A percentile compares a stretch with the other conserved stretches of the same genome.
phyloP scores from a whole-genome alignment of 345 rosid species.

The Sonneratia caseolaris region DNA sequence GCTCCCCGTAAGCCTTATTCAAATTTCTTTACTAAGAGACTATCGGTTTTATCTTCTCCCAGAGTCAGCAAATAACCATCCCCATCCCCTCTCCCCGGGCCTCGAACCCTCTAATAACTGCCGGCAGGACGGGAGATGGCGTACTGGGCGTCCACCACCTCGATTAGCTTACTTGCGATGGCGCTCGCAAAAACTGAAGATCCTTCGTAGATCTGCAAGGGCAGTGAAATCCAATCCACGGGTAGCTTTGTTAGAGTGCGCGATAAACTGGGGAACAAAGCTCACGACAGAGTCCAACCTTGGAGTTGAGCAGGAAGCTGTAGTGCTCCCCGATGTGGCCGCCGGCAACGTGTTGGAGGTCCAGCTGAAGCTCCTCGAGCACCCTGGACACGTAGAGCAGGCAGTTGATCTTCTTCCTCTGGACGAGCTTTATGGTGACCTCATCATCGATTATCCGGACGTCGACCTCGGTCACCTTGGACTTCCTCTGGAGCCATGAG shows the following conservation, averaged over 20 bases:
- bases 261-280: too few relatives aligned
- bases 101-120: slow-evolving; percentile 11
- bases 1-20: slow-evolving; percentile 1
- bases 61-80: background rate
- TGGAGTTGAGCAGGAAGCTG: slow-evolving; percentile 72
- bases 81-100: background rate
- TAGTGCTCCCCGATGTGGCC: slow-evolving; percentile 77
- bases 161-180: slow-evolving; percentile 68
- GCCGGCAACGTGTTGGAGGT: slow-evolving; percentile 79
- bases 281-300: slow-evolving; percentile 28
- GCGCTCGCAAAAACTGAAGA: slow-evolving; percentile 47
- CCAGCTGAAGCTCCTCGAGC: slow-evolving; percentile 70
- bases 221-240: background rate
- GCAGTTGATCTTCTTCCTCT: slow-evolving; percentile 71
- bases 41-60: background rate
- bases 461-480: slow-evolving; percentile 76
- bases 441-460: slow-evolving; percentile 78
- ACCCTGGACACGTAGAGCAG: slow-evolving; percentile 63
- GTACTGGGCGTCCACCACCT: slow-evolving; percentile 55
- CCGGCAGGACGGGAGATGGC: slow-evolving; percentile 25
- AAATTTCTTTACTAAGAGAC: background rate
- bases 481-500: slow-evolving; percentile 86
- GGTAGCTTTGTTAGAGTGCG: background rate
- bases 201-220: slow-evolving; percentile 28
- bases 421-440: slow-evolving; percentile 76